phyloP scores from a whole-genome alignment of 2,329 filamentous ascomycete genomes.

The Pseudonectria buxi region DNA sequence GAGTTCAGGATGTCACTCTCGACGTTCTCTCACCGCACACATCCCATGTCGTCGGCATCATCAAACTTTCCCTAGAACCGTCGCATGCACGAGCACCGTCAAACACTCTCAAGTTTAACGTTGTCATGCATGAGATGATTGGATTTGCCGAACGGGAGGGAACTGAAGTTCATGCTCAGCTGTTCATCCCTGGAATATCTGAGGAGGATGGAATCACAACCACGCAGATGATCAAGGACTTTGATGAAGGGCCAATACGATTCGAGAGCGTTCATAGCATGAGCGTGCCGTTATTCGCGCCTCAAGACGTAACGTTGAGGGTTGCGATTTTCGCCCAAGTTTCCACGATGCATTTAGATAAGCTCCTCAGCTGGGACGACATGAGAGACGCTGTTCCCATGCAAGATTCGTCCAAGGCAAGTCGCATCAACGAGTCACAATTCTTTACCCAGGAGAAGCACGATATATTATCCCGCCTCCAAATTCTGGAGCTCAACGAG shows the following conservation, averaged over 20 bases:
- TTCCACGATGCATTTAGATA: constrained; percentile 90
- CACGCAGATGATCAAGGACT: constrained; percentile 87
- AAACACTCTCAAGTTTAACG: constrained; percentile 93
- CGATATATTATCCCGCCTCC: constrained; percentile 80
- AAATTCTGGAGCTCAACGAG: constrained; percentile 88
- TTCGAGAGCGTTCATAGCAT: constrained; percentile 99
- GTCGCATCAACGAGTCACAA: constrained; percentile 81
- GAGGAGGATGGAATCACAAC: constrained; percentile 90
- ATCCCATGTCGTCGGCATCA: constrained; percentile 79
- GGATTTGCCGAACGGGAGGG: constrained; percentile 95
- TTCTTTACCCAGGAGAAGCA: constrained; percentile 92
- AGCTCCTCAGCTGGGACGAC: constrained; percentile 96
- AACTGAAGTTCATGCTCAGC: constrained; percentile 88
- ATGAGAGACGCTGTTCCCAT: constrained; percentile 74
- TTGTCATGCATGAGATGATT: constrained; percentile 93
- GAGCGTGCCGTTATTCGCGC: constrained; percentile 72
- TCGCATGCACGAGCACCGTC: constrained; percentile 88
- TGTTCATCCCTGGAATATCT: constrained; percentile 89
- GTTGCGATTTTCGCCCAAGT: constrained; percentile 90
- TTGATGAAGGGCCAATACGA: constrained; percentile 84
- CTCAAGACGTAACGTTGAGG: constrained; percentile 67
- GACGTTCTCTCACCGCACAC: constrained; percentile 93
- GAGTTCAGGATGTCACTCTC: constrained; percentile 87
- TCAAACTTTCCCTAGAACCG: constrained; percentile 85
- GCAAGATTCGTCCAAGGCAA: constrained; percentile 47